phyloP scores from a whole-genome alignment of 2,329 filamentous ascomycete species.

The Hymenoscyphus linearis region DNA sequence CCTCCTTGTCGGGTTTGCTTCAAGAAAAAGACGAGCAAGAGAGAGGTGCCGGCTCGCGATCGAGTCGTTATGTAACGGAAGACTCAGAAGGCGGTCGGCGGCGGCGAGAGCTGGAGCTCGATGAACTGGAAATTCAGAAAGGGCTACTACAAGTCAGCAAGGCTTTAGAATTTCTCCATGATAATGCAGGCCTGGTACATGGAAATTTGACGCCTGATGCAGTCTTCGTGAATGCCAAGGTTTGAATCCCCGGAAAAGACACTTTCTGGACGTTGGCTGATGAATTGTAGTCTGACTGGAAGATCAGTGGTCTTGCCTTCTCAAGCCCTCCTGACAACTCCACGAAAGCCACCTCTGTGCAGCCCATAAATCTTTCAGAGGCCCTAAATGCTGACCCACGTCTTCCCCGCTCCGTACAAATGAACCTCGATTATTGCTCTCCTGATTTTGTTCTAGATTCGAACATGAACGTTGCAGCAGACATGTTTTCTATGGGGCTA shows the following conservation, averaged over 20 bases:
- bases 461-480: constrained; percentile 75
- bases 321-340: constrained; percentile 75
- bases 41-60: constrained; percentile 61
- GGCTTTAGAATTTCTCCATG: constrained; percentile 89
- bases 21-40: constrained; percentile 89
- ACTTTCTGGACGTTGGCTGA: constrained; percentile 21
- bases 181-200: constrained; percentile 90
- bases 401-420: constrained; percentile 74
- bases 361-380: constrained; percentile 77
- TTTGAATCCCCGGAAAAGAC: constrained; percentile 33
- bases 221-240: constrained; percentile 90
- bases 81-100: constrained; percentile 68
- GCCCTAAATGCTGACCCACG: constrained; percentile 80
- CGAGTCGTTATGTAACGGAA: constrained; percentile 76
- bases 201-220: constrained; percentile 92
- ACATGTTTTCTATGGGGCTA: constrained; percentile 91
- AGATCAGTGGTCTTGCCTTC: constrained; percentile 91
- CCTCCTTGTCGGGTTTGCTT: constrained; percentile 76
- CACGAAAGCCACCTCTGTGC: constrained; percentile 67
- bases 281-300: constrained; percentile 79
- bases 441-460: constrained; percentile 93
- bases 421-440: constrained; percentile 89
- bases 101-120: constrained; percentile 82
- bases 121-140: constrained; percentile 97
- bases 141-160: constrained; percentile 89